Evolutionary conservation across 2,329 filamentous ascomycete species (phyloP), one percentile per base, ranked within the genome.

Genomic region (Dothideomycetidae sp.): DNA sequence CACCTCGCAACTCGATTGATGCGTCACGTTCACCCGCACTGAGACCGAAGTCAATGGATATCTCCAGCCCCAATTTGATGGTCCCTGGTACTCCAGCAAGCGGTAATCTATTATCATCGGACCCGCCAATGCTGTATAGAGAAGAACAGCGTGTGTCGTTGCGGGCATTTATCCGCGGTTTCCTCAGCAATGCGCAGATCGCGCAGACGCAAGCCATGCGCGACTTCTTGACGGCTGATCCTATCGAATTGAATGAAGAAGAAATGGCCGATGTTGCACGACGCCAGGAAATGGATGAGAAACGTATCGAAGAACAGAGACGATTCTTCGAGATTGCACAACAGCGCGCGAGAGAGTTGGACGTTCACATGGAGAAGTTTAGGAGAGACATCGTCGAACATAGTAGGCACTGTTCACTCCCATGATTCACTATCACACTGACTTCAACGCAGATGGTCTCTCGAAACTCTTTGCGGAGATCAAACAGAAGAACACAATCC

Each of bases 321-420:
- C 74, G 77, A 46, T 98, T 98, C 55, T 98, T 94, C 57, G 88
- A 98, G 55, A 86, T 98, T 53, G 90, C 90, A 5, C 70, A 85
- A 46, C 78, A 85, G 57, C 75, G 90, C 46, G 90, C 90, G 2
- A 80, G 82, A 4, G 90, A 96, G 52, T 68, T 98, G 35, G 90
- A 98, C 58, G 82, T 93, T 15, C 94, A 96, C 55, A 98, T 98
- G 90, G 90, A 98, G 60, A 71, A 71, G 42, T 80, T 80, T 55
- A 64, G 75, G 32, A 61, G 71, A 44, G 73, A 77, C 42, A 76
- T 80, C 46, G 74, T 80, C 15, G 75, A 80, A 55, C 67, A 63
- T 61, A 93, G 77, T 83, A 59, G 59, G 76, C 63, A 12, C 10
- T 9, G 28, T 43, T 11, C n/a, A n/a, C n/a, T n/a, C n/a, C n/a